phyloP scores from a whole-genome alignment of 176 grass and related monocot genomes.

The Carex littledalei region DNA sequence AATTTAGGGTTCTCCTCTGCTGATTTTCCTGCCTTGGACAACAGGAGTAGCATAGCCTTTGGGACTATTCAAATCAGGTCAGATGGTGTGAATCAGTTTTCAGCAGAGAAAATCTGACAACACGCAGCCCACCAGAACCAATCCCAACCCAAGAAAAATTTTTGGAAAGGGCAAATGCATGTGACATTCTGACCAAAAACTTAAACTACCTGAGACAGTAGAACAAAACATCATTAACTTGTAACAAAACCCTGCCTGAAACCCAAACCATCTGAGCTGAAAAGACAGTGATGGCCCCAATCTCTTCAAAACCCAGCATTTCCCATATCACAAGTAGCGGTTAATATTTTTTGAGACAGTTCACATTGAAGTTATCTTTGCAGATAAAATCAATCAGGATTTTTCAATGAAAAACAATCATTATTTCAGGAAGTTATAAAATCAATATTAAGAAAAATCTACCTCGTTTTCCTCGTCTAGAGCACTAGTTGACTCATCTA shows the following conservation, averaged over 20 bases:
- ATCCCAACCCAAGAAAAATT: background rate
- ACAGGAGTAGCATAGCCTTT: background rate
- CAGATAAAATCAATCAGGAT: background rate
- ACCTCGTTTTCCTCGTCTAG: conserved; percentile 89
- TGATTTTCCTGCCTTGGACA: background rate
- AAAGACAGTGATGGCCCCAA: background rate
- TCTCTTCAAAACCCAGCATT: background rate
- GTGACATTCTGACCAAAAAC: background rate
- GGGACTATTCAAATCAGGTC: background rate
- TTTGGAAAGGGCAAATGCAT: background rate
- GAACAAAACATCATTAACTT: background rate
- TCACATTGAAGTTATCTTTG: background rate
- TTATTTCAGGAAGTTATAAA: background rate
- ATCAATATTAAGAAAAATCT: background rate
- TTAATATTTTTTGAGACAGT: background rate
- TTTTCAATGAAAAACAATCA: background rate
- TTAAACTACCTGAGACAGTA: background rate
- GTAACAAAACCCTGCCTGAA: background rate
- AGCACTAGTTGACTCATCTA: conserved; percentile 94
- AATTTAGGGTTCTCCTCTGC: background rate
- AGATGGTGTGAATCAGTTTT: background rate
- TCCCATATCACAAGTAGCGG: background rate
- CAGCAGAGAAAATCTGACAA: background rate
- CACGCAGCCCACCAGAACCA: background rate
- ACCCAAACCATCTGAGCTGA: background rate